Conservation (phyloP, 2,329 filamentous ascomycete species). For the Fusarium musae region DNA sequence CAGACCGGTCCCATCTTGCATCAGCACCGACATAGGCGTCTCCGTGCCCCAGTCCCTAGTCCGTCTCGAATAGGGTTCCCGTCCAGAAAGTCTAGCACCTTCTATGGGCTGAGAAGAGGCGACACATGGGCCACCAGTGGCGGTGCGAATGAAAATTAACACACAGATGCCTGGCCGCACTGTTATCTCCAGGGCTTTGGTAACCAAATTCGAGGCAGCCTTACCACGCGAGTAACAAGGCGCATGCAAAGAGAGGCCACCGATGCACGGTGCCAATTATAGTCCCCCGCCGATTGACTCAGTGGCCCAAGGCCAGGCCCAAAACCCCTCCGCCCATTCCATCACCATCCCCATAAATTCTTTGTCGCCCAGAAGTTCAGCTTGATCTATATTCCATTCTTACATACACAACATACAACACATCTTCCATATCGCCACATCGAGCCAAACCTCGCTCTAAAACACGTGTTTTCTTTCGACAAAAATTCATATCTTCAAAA, state of each 20-base stretch:
- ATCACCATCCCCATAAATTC: constrained; percentile 48
- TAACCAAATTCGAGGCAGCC: constrained; percentile 14
- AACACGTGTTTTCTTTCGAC: constrained; percentile 19
- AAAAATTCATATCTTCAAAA: constrained; percentile 56
- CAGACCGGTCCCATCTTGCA: constrained; percentile 2
- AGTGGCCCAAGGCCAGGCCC: constrained; percentile 35
- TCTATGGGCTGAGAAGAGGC: constrained; percentile 38
- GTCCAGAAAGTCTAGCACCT: constrained; percentile 45
- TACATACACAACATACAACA: constrained; percentile 26
- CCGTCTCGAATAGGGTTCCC: constrained; percentile 7
- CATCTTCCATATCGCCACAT: background rate
- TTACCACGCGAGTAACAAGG: constrained; percentile 19
- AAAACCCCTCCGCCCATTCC: constrained; percentile 45
- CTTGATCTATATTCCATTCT: constrained; percentile 34
- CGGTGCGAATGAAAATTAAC: constrained; percentile 32
- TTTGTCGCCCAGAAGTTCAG: constrained; percentile 32
- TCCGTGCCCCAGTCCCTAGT: background rate
- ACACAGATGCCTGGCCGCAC: background rate
- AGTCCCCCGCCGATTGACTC: constrained; percentile 53
- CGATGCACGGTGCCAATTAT: constrained; percentile 34
- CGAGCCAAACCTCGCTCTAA: background rate
- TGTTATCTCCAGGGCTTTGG: constrained; percentile 12
- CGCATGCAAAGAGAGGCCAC: constrained; percentile 34
- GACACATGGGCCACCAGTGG: constrained; percentile 35
- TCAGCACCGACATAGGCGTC: constrained; percentile 8